Evolutionary conservation across 1,284 basidiomycete species (phyloP).

Genomic region (Ustilago vetiveriae): DNA sequence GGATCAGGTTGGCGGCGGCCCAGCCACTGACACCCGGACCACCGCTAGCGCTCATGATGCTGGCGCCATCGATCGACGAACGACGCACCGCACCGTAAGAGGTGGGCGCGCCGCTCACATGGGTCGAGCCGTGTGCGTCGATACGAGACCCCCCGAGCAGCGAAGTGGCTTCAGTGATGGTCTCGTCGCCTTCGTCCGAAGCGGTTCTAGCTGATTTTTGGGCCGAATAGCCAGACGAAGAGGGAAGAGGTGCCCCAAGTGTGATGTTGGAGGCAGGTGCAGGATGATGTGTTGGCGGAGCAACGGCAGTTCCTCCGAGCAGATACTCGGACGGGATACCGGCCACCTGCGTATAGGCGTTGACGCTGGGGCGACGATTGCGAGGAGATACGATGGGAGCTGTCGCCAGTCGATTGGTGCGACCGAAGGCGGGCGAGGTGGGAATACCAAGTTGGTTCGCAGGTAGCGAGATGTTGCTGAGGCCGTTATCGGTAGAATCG

Average conservation of each 20-base stretch:
- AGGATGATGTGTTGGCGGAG: slow-evolving; percentile 31
- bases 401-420: slow-evolving; percentile 21
- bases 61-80: slow-evolving; percentile 28
- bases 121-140: too few relatives aligned
- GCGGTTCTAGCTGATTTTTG: slow-evolving; percentile 6
- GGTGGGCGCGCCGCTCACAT: slow-evolving; percentile 5
- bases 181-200: not conserved
- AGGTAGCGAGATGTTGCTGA: slow-evolving; percentile 45
- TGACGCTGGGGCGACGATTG: slow-evolving; percentile 35
- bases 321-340: slow-evolving; percentile 49
- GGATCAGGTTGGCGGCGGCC: slow-evolving; percentile 40
- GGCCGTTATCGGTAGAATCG: slow-evolving; percentile 23
- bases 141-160: slow-evolving; percentile 14
- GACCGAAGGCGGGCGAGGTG: slow-evolving; percentile 28
- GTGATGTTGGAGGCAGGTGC: slow-evolving; percentile 22
- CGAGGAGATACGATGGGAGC: slow-evolving; percentile 31
- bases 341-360: slow-evolving; percentile 40
- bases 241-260: slow-evolving; percentile 12
- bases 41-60: slow-evolving; percentile 21
- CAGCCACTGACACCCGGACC: slow-evolving; percentile 40
- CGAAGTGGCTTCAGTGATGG: slow-evolving; percentile 28
- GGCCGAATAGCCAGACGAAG: not conserved
- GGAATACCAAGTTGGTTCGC: slow-evolving; percentile 15
- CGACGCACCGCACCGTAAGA: slow-evolving; percentile 33
- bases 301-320: slow-evolving; percentile 41